A percentile compares a stretch with the other conserved stretches of the same genome.
Evolutionary conservation across 202 grass and related monocot species (phyloP).

Genomic region (Eragrostis tef): DNA sequence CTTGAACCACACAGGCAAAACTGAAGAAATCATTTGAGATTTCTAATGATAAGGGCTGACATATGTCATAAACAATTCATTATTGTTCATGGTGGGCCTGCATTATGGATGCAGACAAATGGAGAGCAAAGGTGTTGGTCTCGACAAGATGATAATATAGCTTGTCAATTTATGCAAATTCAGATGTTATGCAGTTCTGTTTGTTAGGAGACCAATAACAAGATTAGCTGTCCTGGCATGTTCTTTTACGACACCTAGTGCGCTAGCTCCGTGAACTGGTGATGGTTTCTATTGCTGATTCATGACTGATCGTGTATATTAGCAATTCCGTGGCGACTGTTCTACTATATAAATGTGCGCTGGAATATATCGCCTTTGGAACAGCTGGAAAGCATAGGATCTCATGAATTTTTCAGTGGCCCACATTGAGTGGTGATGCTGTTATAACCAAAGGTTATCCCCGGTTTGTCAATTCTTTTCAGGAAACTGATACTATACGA

Average conservation of each 20-base stretch:
- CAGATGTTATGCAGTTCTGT: not conserved
- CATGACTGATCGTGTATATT: conserved; percentile 13
- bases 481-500: conserved; percentile 21
- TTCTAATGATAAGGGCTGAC: conserved; percentile 41
- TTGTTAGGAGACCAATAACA: conserved; percentile 35
- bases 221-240: conserved; percentile 42
- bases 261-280: conserved; percentile 7
- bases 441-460: not conserved
- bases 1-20: conserved; percentile 34
- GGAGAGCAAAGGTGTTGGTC: not conserved
- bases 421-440: not conserved
- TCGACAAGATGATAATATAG: conserved; percentile 2
- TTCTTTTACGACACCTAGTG: conserved; percentile 18
- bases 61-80: conserved; percentile 10
- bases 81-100: not conserved
- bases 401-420: conserved; percentile 28
- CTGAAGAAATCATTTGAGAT: conserved; percentile 49
- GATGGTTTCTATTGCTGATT: conserved; percentile 29
- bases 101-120: not conserved
- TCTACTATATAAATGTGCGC: not conserved
- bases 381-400: conserved; percentile 38
- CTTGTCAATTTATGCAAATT: conserved; percentile 9
- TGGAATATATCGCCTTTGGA: not conserved
- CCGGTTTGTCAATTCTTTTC: not conserved
- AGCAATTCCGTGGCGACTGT: conserved; percentile 18